These are phyloP conservation scores for Penicillium sp. DNA, from an alignment of 2,329 filamentous ascomycete species.

Conservation along the genomic window DNA sequence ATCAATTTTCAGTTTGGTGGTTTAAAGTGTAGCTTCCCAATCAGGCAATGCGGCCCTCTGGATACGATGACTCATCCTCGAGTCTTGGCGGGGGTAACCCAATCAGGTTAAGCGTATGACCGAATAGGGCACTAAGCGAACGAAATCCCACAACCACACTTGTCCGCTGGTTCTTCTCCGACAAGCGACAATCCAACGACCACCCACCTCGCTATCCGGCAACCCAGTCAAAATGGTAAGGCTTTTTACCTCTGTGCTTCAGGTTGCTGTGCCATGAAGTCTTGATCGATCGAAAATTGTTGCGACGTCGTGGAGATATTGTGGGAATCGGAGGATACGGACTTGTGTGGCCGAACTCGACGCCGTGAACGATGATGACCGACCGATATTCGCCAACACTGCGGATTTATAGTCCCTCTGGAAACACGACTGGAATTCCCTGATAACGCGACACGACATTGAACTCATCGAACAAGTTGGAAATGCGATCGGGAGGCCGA, in stretches of 20 bases:
- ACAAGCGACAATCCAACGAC: constrained; percentile 51
- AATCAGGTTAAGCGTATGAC: constrained; percentile 39
- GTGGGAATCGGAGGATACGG: constrained; percentile 22
- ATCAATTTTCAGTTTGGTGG: background rate
- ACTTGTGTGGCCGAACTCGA: constrained; percentile 31
- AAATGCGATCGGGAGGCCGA: background rate
- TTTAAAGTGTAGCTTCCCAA: constrained; percentile 4
- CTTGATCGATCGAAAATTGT: constrained; percentile 33
- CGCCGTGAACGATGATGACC: constrained; percentile 20
- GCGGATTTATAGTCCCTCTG: background rate
- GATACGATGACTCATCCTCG: constrained; percentile 30
- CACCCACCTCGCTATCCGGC: constrained; percentile 51
- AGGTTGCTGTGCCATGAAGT: constrained; percentile 32
- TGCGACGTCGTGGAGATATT: constrained; percentile 22
- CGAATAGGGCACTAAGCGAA: constrained; percentile 53
- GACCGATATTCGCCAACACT: constrained; percentile 15
- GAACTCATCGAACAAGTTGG: background rate
- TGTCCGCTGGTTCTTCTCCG: constrained; percentile 44
- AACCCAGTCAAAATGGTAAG: constrained; percentile 58
- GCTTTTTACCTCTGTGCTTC: constrained; percentile 22
- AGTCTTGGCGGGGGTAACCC: constrained; percentile 28
- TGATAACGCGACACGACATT: background rate
- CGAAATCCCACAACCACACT: constrained; percentile 52
- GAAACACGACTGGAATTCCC: background rate
- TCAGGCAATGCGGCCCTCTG: constrained; percentile 11